Base-by-base conservation (phyloP, 1,139 yeast genomes). In the Pichia sp. region DNA sequence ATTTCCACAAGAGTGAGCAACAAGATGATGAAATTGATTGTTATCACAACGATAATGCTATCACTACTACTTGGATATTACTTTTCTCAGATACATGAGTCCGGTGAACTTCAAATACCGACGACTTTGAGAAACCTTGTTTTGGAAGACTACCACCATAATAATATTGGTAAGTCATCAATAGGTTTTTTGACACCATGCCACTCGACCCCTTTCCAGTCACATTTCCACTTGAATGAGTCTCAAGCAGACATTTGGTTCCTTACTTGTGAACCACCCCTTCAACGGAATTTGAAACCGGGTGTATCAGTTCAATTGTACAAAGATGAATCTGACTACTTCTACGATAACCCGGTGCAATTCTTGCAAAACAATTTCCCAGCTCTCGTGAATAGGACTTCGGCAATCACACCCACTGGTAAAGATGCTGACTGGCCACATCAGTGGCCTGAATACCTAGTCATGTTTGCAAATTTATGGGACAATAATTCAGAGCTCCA, bases 171-270 rank as follows among this genome's bases (percentile, higher is more conserved):
- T 5, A 7, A 30, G 6, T 46, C 58, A 0, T 69, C 82, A 3
- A 63, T 87, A 29, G 94, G 95, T 1, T 81, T 91, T 47, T 57
- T 93, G 15, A 85, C 88, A 54, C 98, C 99, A 0, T 93, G 98
- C 51, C 98, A 93, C 56, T 88, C 97, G 0, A 88, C 97, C 0
- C 98, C 98, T 3, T 85, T 94, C 81, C 96, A 86, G 52, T 74
- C 94, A 25, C 77, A 82, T 51, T 59, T 93, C 29, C 96, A 87
- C 51, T 60, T 82, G 18, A 57, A 62, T 7, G 69, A 67, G 14
- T 56, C 74, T 4, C 55, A 59, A 4, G 58, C 61, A 8, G 59
- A 54, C 15, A 43, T 74, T 3, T 84, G 96, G 95, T 80, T 81
- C 41, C 63, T 93, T 27, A 77, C 95, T 0, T 93, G 99, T 56